These are phyloP conservation scores for Sambucus nigra DNA, from an alignment of 129 eudicot genomes.

Conservation along the genomic window DNA sequence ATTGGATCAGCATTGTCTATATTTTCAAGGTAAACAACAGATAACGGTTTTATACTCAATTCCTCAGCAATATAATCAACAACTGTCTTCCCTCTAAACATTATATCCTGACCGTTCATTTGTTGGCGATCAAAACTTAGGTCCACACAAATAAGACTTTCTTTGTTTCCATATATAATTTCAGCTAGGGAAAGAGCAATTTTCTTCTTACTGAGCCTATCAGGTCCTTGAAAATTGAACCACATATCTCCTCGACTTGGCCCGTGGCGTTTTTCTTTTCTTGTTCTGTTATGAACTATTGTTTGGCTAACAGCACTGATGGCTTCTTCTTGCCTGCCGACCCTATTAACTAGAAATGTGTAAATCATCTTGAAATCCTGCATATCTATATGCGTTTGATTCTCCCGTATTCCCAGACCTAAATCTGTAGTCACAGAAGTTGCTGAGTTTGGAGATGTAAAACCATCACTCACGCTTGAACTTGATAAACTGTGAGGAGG, in stretches of 20 bases:
- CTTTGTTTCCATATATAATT: slow-evolving; percentile 46
- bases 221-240: slow-evolving; percentile 66
- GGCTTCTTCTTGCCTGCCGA: slow-evolving; percentile 69
- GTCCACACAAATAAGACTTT: slow-evolving; percentile 46
- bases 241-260: slow-evolving; percentile 52
- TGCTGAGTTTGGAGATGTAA: slow-evolving; percentile 37
- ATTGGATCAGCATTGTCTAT: slow-evolving; percentile 49
- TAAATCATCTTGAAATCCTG: slow-evolving; percentile 52
- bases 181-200: slow-evolving; percentile 61
- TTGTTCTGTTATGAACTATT: slow-evolving; percentile 33
- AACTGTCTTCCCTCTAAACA: slow-evolving; percentile 49
- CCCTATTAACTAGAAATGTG: slow-evolving; percentile 34
- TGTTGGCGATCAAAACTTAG: slow-evolving; percentile 32
- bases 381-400: slow-evolving; percentile 15
- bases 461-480: too few species aligned
- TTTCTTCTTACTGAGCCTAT: slow-evolving; percentile 49
- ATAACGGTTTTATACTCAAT: slow-evolving; percentile 49
- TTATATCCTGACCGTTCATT: slow-evolving; percentile 24
- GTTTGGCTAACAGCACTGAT: slow-evolving; percentile 38
- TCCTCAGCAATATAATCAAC: slow-evolving; percentile 69
- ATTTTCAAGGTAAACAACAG: slow-evolving; percentile 68
- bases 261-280: slow-evolving; percentile 16
- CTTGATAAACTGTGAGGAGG: too few species aligned
- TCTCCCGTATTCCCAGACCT: slow-evolving; percentile 34
- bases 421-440: slow-evolving; percentile 73